Conservation (phyloP, 1,284 basidiomycete species). For the Fistulinella cinereoalba region DNA sequence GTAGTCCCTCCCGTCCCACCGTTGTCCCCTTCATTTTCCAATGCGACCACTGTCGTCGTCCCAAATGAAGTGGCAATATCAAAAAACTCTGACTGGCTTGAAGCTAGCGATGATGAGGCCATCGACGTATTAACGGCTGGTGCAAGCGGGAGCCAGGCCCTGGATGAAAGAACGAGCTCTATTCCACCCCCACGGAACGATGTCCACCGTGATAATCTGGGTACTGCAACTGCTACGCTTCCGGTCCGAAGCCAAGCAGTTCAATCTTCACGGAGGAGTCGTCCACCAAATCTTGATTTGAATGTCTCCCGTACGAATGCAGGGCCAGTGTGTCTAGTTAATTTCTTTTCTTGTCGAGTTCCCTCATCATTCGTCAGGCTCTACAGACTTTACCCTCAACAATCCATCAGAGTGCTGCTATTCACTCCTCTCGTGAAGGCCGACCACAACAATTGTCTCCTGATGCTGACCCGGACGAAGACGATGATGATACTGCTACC, state of each 20-base stretch:
- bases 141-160: constrained; percentile 69
- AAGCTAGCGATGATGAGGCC: constrained; percentile 77
- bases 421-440: constrained; percentile 17
- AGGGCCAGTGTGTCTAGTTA: constrained; percentile 36
- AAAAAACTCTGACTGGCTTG: constrained; percentile 65
- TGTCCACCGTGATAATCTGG: constrained; percentile 13
- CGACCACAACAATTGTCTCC: constrained; percentile 29
- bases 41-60: constrained; percentile 5
- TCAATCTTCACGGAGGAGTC: constrained; percentile 44
- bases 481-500: constrained; percentile 48
- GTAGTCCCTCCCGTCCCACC: constrained; percentile 53
- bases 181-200: constrained; percentile 30
- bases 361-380: constrained; percentile 62
- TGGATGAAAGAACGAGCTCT: constrained; percentile 78
- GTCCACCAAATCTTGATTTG: constrained; percentile 66
- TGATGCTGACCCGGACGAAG: constrained; percentile 56
- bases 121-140: constrained; percentile 76
- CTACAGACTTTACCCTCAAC: constrained; percentile 41
- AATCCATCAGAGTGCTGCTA: constrained; percentile 12
- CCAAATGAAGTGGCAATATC: constrained; percentile 29
- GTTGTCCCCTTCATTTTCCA: constrained; percentile 35
- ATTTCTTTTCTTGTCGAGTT: constrained; percentile 59
- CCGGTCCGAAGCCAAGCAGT: constrained; percentile 33
- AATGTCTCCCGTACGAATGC: constrained; percentile 42
- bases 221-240: constrained; percentile 17